phyloP scores from a whole-genome alignment of 331 rosid species.

The Telfairia occidentalis region DNA sequence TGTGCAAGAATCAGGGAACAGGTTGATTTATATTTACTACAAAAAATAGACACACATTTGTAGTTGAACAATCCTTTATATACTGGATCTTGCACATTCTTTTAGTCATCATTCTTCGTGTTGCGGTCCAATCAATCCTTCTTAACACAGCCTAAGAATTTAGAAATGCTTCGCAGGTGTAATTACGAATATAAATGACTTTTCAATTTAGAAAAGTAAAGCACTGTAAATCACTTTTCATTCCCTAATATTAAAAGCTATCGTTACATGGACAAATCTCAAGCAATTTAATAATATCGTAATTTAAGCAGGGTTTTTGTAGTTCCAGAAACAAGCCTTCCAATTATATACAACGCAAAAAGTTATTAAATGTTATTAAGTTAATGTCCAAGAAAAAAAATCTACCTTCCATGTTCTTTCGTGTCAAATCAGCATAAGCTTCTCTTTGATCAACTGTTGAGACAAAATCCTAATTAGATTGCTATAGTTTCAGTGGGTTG shows the following conservation, averaged over 20 bases:
- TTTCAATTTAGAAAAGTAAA: not conserved
- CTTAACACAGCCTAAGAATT: not conserved
- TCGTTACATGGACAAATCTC: not conserved
- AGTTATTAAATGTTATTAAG: not conserved
- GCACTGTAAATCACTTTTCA: not conserved
- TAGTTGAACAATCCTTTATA: not conserved
- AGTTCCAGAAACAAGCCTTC: not conserved
- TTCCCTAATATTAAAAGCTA: not conserved
- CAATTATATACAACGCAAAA: not conserved
- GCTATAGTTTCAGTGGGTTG: not conserved
- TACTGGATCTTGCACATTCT: conserved; percentile 4
- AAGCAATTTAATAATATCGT: not conserved
- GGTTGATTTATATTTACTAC: not conserved
- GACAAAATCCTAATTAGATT: not conserved
- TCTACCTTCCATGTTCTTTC: not conserved
- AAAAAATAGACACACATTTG: not conserved
- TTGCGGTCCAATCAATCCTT: not conserved
- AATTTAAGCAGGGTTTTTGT: not conserved
- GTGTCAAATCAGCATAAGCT: conserved; percentile 2
- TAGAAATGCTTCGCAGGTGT: not conserved
- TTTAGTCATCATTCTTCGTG: conserved; percentile 4
- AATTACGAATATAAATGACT: not conserved
- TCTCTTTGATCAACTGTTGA: conserved; percentile 1
- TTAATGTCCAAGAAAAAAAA: not conserved
- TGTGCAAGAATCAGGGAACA: not conserved